Base-by-base conservation (phyloP, 2,329 filamentous ascomycete species). In the Paecilomyces formosus region DNA sequence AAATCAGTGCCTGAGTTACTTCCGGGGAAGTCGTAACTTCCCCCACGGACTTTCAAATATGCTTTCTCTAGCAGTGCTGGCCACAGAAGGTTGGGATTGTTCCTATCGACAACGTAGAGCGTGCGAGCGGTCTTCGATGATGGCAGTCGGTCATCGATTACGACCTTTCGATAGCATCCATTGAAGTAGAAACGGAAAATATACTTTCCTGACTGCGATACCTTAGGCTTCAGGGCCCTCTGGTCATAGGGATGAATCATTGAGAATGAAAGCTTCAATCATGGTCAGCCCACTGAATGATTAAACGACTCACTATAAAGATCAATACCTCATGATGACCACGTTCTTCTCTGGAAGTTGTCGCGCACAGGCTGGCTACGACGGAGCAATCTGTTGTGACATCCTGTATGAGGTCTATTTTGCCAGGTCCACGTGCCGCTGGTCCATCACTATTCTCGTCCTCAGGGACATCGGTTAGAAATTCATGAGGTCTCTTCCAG, bases 1-100 rank as follows among this genome's bases (percentile, higher is more conserved):
- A 99, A 77, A 73, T 99, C 94, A 2, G 93, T 97, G 11, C 91
- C 92, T 0, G 93, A 97, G 72, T 97, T 97, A 68, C 94, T 97
- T 7, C 94, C 94, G 0, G 94, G 93, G 64, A 99, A 99, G 69
- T 99, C 92, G 71, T 99, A 99, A 15, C 39, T 45, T 33, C 94
- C 94, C 28, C 94, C 94, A 58, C 93, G 85, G 11, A 97, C 85
- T 77, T 97, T 99, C 1, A 99, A 79, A 66, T 99, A 99, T 0
- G 94, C 94, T 70, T 99, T 99, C 71, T 99, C 94, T 15, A 97
- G 78, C 3, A 99, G 80, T 1, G 93, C 92, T 5, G 94, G 94
- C 92, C 93, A 97, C 13, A 97, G 76, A 13, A 95, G 79, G n/a
- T 78, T 80, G 3, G 89, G 88, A 63, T 96, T 92, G 50, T 87